Evolutionary conservation across 2,329 filamentous ascomycete genomes (phyloP), one percentile per base, ranked within the genome.

Genomic region (Beauveria varroae): DNA sequence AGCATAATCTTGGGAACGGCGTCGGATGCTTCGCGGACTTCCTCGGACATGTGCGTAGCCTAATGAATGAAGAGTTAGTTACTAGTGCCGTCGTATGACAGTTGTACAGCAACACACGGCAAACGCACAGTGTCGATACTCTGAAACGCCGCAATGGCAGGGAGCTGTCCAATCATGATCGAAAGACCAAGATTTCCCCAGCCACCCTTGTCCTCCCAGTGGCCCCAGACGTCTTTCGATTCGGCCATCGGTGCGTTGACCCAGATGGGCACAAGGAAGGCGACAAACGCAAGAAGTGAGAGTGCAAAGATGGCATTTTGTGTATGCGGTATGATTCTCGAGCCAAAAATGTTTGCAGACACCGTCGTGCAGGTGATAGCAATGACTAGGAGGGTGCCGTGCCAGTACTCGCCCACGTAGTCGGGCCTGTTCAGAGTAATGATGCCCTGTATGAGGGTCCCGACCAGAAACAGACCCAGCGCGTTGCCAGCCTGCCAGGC

Each of bases 401-500:
- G 64, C 64, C 64, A 65, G 26, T 47, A 30, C 3, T 62, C 40
- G 10, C 54, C 43, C 3, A 50, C 22, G 37, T 65, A 65, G 18
- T 53, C 16, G 2, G 44, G 12, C n/a, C 53, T n/a, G 41, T 63
- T 64, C 26, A 65, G 49, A 26, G 24, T 40, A 30, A 65, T 60
- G 34, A 61, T 64, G 53, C 47, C 43, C 34, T 64, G 64, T 5
- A 64, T 52, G 24, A 65, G 50, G 1, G 64, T 64, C 7, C 61
- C 63, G 4, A 58, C 63, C 18, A 63, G 55, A 18, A 64, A 62
- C 8, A 64, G 16, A 20, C 64, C 64, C 9, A 51, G 20, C 24
- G 61, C 61, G 18, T 64, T 64, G 16, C 64, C 64, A 4, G 63
- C 63, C 30, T 65, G 63, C 64, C 63, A 64, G 16, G 64, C 64